Evolutionary conservation across 441 rosid genomes (phyloP), one percentile per base, ranked within the genome.

Genomic region (Aleurites moluccanus): DNA sequence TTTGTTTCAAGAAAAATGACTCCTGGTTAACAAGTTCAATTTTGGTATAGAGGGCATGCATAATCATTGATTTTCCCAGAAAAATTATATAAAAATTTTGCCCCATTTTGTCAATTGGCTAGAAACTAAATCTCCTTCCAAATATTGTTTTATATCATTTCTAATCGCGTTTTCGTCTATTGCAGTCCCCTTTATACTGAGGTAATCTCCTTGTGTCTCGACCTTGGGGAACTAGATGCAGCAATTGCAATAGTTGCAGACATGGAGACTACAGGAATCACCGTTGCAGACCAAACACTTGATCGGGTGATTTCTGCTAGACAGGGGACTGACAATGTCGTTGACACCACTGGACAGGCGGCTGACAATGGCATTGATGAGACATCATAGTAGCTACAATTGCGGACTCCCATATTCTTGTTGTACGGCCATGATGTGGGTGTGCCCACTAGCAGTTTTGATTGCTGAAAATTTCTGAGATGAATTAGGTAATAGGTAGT

Each of bases 211-310:
- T 38, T 91, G 69, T 94, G 97, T 80, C 83, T 94, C 50, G 97
- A 89, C 73, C 88, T 92, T 14, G 96, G 94, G 75, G 99, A 94
- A 75, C 84, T 90, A 72, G 97, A 95, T 60, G 98, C 97, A 7
- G 96, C 96, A 55, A 76, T 95, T 65, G 96, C 95, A 10, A 90
- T 93, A 72, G 96, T 91, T 53, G 97, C 98, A 6, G 99, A 93
- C 77, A 78, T 93, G 90, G 99, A 93, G 84, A 85, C 90, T 1
- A 66, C 92, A 16, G 95, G 98, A 78, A 86, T 93, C 45, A 47
- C 83, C 0, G 94, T 91, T 10, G 90, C 92, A 10, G 94, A 86
- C 57, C 82, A 90, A 80, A 93, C 90, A 63, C 79, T 95, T 27
- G 98, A 93, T 83, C 76, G 76, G 76, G 95, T 96, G 62, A 96